Evolutionary conservation across 352 stramenopile genomes (phyloP), one percentile per base, ranked within the genome.

Genomic region (Pythium sp.): DNA sequence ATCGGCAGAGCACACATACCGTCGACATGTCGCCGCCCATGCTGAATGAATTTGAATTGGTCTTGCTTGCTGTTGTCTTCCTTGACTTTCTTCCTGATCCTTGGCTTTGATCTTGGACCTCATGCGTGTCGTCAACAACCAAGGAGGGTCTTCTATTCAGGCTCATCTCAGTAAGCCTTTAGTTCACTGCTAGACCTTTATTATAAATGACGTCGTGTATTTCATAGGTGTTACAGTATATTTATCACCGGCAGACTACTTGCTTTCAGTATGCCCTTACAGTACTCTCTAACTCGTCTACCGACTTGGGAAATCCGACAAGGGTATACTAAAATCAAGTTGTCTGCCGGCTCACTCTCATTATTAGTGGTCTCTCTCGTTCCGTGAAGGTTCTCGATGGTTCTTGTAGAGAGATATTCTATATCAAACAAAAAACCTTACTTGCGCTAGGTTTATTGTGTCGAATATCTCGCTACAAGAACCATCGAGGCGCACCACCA

Each of bases 391-490:
- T 66, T 69, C 68, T 64, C 47, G 11, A 28, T 56, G 64, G 71
- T 61, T 76, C 65, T 73, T 74, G 28, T 76, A 76, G 20, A 69
- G 65, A 64, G 47, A n/a, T 55, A 36, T 54, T n/a, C 36, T 36
- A 22, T 30, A 54, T 22, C 9, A 20, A 18, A 53, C 43, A 47
- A 63, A 28, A 24, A 38, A 38, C 32, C 32, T 38, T 38, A 9
- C 0, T 38, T 38, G 5, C 8, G 9, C 32, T 5, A 38, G 32
- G 32, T 38, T 38, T 11, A 38, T 38, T 38, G 32, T 8, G 0
- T 11, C 6, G 5, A 11, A 38, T 11, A 18, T 47, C 26, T 32
- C 47, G 11, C 14, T 54, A 54, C 46, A 26, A 54, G 46, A 59
- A 32, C 34, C 34, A 11, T 11, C 34, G 34, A 41, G 34, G 34